Base-by-base conservation (phyloP, 2,329 filamentous ascomycete species). In the Plenodomus lindquistii region DNA sequence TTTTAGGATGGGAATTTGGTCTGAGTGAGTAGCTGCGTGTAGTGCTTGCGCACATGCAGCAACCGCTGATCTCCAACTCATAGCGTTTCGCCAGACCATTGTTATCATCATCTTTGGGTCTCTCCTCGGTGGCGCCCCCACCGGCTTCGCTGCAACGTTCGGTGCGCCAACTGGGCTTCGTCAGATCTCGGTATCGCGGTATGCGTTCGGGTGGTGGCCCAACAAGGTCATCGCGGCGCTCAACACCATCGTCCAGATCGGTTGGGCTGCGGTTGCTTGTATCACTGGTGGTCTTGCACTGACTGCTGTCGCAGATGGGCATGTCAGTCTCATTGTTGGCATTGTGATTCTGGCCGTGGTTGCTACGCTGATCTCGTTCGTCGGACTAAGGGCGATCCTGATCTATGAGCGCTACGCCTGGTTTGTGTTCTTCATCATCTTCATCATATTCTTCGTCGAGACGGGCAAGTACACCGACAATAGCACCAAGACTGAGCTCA, bases 141-240 rank as follows among this genome's bases (percentile, higher is more conserved):
- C 74, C 2, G 69, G 73, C 2, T 76, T 70, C 40, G 69, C 65
- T 34, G 75, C 74, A 42, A 76, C 73, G 9, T 68, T 77, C 24
- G 75, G 75, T 43, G 73, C 75, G 6, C 54, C 71, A 38, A 72
- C 73, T 49, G 65, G 67, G 46, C 62, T 79, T 18, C 70, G 77
- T 40, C 73, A 77, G 46, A 77, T 79, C 40, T 66, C 67, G 2
- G 70, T 75, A 22, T 72, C 73, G 40, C 67, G 77, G 41, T 78
- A 76, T 55, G 76, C 75, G n/a, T 77, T 79, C 48, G 77, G 77
- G n/a, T 79, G 77, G 72, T 79, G 71, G 51, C 76, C 77, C 15
- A 76, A 76, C 43, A 79, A 79, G 54, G 62, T 79, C 45, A 72
- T 76, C 45, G 76, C 75, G 4, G 60, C 73, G 2, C 71, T 79